Conservation (phyloP, 345 rosid species). For the Citrus sp. region DNA sequence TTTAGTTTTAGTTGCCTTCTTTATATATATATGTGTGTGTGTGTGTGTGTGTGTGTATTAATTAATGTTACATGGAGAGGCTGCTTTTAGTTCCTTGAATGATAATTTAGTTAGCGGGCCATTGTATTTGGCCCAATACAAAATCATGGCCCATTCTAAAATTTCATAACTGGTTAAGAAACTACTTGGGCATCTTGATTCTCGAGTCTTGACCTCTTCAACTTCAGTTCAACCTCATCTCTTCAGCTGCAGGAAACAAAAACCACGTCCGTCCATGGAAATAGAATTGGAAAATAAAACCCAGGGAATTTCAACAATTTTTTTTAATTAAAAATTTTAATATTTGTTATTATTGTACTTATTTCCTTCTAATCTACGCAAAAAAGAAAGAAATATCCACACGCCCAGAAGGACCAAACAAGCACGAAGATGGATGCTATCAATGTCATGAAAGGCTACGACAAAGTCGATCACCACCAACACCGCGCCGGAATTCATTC, state of each 20-base stretch:
- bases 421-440: slow-evolving; percentile 48
- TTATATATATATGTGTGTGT: too few relatives aligned
- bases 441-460: slow-evolving; percentile 63
- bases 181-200: background rate
- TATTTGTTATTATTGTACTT: too few relatives aligned
- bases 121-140: too few relatives aligned
- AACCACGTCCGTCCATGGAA: too few relatives aligned
- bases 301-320: too few relatives aligned
- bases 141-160: background rate
- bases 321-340: too few relatives aligned
- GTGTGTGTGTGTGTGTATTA: accelerated
- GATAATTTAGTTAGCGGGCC: too few relatives aligned
- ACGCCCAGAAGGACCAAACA: too few relatives aligned
- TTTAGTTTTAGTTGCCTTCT: background rate
- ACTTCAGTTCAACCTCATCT: background rate
- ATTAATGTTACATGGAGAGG: too few relatives aligned
- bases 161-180: background rate
- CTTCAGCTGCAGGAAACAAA: background rate
- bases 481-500: slow-evolving; percentile 27
- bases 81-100: too few relatives aligned
- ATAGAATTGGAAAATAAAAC: too few relatives aligned
- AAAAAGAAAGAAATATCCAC: too few relatives aligned
- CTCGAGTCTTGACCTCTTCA: background rate
- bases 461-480: slow-evolving; percentile 37
- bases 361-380: background rate